Percentiles rank a stretch among this genome's conserved stretches.
phyloP scores from a whole-genome alignment of 805 yeast species.

The Candida schatavii region DNA sequence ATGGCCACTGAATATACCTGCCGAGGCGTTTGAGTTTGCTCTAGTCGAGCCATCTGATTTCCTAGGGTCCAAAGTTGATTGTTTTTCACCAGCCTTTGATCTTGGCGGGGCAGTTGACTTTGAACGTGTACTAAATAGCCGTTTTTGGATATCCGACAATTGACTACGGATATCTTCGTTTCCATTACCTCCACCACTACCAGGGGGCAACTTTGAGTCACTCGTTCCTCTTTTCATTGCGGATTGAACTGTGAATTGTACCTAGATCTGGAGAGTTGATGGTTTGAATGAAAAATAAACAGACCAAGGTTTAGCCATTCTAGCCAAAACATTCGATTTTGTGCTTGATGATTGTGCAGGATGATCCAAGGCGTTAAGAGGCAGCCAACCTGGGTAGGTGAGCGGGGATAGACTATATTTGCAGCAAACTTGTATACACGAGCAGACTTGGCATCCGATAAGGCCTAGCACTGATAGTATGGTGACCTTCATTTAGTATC shows the following conservation, averaged over 20 bases:
- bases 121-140: conserved; percentile 21
- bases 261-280: neutral
- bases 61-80: neutral
- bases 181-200: neutral
- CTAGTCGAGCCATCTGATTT: neutral
- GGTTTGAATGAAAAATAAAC: neutral
- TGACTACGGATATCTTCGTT: conserved; percentile 36
- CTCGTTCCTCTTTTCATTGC: conserved; percentile 3
- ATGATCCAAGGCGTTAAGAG: neutral
- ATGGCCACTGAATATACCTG: neutral
- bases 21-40: neutral
- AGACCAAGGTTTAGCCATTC: neutral
- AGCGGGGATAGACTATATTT: neutral
- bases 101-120: neutral
- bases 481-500: too few species aligned
- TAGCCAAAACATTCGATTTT: conserved; percentile 4
- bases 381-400: neutral
- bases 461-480: too few species aligned
- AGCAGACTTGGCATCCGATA: too few species aligned
- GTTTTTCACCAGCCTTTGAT: neutral
- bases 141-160: conserved; percentile 36
- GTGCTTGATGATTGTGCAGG: neutral
- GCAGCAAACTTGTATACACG: too few species aligned
- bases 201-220: conserved; percentile 5
- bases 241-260: neutral